Base-by-base conservation (phyloP, 2,329 filamentous ascomycete species). In the Parafenestella ontariensis region DNA sequence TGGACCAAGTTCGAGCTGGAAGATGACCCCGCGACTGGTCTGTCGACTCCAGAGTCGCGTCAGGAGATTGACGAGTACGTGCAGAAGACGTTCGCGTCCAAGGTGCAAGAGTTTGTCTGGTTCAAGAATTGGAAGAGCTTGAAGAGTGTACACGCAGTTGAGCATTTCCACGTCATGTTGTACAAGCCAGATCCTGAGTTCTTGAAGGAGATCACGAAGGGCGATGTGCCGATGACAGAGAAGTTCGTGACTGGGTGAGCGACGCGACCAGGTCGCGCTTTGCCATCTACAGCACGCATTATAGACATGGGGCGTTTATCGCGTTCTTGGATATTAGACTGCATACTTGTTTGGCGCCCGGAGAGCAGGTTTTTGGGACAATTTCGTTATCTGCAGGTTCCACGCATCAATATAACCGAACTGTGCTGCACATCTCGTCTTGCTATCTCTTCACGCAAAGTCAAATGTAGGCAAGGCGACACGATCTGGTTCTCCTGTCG, bases 111-210 rank as follows among this genome's bases (percentile, higher is more conserved):
- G 57, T 77, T 81, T 42, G 62, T 76, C 56, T 98, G 92, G 92
- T 97, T 97, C 78, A 96, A 90, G 79, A 98, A 98, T 70, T 96
- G 92, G 92, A 84, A 82, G 49, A 85, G 84, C 15, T 78, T 97
- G 62, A 96, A 96, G 79, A 95, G 89, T 21, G 86, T 98, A 24
- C 86, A 92, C 65, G 87, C 90, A 0, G 86, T 98, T 10, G 93
- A 97, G 80, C 94, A 98, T 74, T 95, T 98, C 70, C 94, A 98
- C 75, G 89, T 97, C 69, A 92, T 97, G 92, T 80, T 97, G 49
- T 90, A 88, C 73, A 82, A 91, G 64, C 88, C 92, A 1, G 87
- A 94, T 65, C 79, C 81, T 34, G 82, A 79, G 3, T 91, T 96
- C 62, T 76, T 96, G 41, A 78, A 79, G 46, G 78, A 86, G 50